Evolutionary conservation across 306 rosid genomes (phyloP).

Genomic region (Cyclanthera cordifolia): DNA sequence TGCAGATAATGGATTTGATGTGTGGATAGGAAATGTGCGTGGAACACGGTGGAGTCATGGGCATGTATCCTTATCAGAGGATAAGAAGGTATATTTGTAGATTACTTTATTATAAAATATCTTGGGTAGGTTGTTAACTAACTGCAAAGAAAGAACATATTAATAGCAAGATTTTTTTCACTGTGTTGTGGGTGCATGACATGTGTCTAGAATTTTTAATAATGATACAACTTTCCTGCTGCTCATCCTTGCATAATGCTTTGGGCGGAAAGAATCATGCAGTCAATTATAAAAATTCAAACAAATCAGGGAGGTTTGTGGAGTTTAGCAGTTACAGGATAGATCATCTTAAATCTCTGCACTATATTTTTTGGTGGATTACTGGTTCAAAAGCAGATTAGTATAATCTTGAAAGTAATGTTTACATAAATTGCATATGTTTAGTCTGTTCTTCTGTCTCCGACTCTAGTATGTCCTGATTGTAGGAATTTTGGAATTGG

Average conservation of each 20-base stretch:
- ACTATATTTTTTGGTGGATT: neutral
- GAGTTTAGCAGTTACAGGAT: neutral
- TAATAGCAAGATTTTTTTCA: neutral
- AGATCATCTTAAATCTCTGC: neutral
- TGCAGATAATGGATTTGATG: slow-evolving; percentile 89
- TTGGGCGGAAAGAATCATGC: neutral
- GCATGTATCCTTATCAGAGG: slow-evolving; percentile 42
- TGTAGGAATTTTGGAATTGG: slow-evolving; percentile 91
- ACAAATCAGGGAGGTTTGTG: neutral
- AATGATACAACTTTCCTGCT: neutral
- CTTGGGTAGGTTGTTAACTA: neutral
- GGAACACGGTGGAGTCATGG: slow-evolving; percentile 94
- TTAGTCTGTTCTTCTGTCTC: slow-evolving; percentile 9
- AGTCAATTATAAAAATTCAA: neutral
- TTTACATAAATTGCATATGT: neutral
- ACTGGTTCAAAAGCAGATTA: neutral
- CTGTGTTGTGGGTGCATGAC: neutral
- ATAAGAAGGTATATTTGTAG: slow-evolving; percentile 35
- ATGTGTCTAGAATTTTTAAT: neutral
- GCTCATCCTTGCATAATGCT: neutral
- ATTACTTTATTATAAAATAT: neutral
- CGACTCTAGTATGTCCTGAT: slow-evolving; percentile 16
- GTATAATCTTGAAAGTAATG: neutral
- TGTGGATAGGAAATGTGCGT: slow-evolving; percentile 92
- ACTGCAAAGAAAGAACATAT: neutral